Base-by-base conservation (phyloP, 2,329 filamentous ascomycete genomes). In the Emmonsiellopsis sp. region DNA sequence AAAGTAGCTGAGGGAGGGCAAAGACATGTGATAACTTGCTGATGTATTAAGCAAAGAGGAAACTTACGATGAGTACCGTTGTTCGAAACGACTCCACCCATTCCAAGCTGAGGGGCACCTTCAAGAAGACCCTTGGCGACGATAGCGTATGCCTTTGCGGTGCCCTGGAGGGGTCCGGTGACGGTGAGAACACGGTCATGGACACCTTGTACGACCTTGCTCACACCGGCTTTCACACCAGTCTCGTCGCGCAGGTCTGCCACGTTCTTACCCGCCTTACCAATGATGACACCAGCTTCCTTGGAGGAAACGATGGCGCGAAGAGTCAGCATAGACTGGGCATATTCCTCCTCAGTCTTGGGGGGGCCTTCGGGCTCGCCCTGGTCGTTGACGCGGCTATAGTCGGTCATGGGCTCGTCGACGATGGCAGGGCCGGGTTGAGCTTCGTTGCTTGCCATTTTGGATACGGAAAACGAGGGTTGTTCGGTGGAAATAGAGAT, bases 281-380 rank as follows among this genome's bases (percentile, higher is more conserved):
- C 93, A 71, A 98, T 98, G 72, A 98, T 97, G 65, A 98, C 90
- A 67, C 93, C 93, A 56, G 93, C 93, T 75, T 98, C 93, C 77
- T 97, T 97, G 71, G 93, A 96, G 36, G 93, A 96, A 61, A 98
- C 93, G 69, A 98, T 96, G 63, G 93, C 93, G 69, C 93, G 88
- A 59, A 98, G 83, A 57, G 93, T 98, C 65, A 98, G 80, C 73
- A 94, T 88, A 51, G 91, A 84, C 70, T 90, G 83, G 50, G 89
- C 90, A 68, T 98, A 98, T 73, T 98, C 93, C 70, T 97, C 91
- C 63, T 98, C 93, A 55, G 92, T 95, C 77, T 92, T 93, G 64
- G 89, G 92, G 56, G 82, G 81, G 57, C 82, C 81, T 63, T 92
- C 88, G 61, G 87, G 87, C 62, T 93, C 87, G 49, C 66, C 68